Base-by-base conservation (phyloP, 371 early-diverging fungal species). In the Apophysomyces variabilis region DNA sequence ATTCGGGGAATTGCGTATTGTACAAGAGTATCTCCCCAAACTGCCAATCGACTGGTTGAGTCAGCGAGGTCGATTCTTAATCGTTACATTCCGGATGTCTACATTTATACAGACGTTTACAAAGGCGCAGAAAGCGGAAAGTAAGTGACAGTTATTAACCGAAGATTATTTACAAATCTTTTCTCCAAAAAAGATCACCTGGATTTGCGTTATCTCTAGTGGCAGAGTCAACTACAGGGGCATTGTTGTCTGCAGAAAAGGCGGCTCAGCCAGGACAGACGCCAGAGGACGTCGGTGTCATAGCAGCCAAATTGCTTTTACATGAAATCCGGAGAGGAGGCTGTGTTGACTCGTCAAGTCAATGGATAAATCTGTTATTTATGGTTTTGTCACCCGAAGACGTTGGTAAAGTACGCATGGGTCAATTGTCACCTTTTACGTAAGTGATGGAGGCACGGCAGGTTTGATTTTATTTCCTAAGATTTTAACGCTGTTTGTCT, bases 91-190 rank as follows among this genome's bases (percentile, higher is more conserved):
- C 96, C 96, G 7, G 98, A 98, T 75, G 93, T 97, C 57, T 98
- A 97, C 76, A 90, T 99, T 61, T 96, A 96, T 73, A 95, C 97
- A 11, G 99, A 99, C 79, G 93, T 97, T 36, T 97, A 92, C 73
- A 96, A 96, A 72, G 97, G 97, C 26, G 92, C 90, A 18, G 97
- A 99, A 65, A 90, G 95, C 50, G 99, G 99, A 38, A 76, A 88
- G 83, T 86, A 74, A 69, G 84, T 61, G 21, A 26, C 41, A 35
- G 45, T 38, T 6, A 5, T 38, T 16, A 12, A 32, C 37, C 21
- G 37, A 38, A n/a, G 21, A 38, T 6, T 6, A 45, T 11, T 32
- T 41, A 21, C 5, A 32, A 9, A 46, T 16, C 4, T 39, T 11
- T 14, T 32, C 41, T 36, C 13, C 5, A 12, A 43, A 62, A 65